Conservation (phyloP, 2,329 filamentous ascomycete genomes). For the Mycosphaerella sp. region DNA sequence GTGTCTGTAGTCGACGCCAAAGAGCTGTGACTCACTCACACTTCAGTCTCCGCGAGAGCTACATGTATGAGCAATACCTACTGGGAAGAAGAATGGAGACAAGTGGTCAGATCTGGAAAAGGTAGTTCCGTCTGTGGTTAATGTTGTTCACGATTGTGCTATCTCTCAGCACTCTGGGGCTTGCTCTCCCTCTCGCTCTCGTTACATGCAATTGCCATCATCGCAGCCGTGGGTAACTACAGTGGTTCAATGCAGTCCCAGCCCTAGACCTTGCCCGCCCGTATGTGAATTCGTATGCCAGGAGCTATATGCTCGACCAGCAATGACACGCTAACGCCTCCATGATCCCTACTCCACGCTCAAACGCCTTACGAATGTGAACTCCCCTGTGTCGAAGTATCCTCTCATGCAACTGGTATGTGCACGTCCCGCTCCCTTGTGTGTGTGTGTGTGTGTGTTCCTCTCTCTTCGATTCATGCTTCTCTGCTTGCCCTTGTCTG, state of each 20-base stretch:
- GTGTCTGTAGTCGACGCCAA: too few relatives aligned
- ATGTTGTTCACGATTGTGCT: background rate
- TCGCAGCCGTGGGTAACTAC: too few relatives aligned
- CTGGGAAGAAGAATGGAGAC: too few relatives aligned
- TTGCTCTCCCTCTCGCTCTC: background rate
- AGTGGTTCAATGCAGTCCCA: background rate
- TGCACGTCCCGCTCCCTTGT: background rate
- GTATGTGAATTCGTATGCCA: background rate
- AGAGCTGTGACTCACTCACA: too few relatives aligned
- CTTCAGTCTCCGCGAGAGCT: too few relatives aligned
- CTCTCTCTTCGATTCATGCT: background rate
- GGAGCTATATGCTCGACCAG: conserved; percentile 4
- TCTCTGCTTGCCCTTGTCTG: too few relatives aligned
- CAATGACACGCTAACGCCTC: background rate
- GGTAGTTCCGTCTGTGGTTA: too few relatives aligned
- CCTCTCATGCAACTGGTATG: background rate
- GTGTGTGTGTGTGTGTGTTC: background rate
- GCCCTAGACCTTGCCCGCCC: background rate
- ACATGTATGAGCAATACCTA: too few relatives aligned
- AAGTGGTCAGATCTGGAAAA: too few relatives aligned
- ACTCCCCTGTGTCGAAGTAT: background rate
- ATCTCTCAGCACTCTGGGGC: background rate
- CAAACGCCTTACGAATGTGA: background rate
- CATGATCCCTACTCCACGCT: background rate
- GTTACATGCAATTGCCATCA: background rate